These are phyloP conservation scores for Scleroderma citrinum DNA, from an alignment of 768 basidiomycete species.

Conservation along the genomic window DNA sequence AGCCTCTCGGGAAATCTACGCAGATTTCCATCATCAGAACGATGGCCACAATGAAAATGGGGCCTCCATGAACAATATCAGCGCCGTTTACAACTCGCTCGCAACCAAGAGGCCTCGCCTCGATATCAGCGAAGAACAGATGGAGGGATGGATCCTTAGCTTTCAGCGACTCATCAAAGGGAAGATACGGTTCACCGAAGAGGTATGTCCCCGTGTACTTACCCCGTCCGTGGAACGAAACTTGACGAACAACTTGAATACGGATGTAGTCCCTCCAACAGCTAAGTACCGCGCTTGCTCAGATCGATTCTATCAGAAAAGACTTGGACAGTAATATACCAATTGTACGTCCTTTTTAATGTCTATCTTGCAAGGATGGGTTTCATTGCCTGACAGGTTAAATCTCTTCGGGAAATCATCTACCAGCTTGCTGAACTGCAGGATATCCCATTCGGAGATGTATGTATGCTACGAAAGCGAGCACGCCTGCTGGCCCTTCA, in stretches of 20 bases:
- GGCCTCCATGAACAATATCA: background rate
- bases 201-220: conserved; percentile 14
- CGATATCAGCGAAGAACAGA: conserved; percentile 3
- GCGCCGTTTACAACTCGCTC: background rate
- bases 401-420: conserved; percentile 14
- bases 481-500: conserved; percentile 11
- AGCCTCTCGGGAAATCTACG: background rate
- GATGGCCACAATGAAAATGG: background rate
- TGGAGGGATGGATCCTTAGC: conserved; percentile 13
- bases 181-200: conserved; percentile 17
- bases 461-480: conserved; percentile 20
- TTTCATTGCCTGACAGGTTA: conserved; percentile 8
- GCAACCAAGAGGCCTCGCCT: background rate
- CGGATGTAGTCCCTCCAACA: conserved; percentile 21
- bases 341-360: conserved; percentile 11
- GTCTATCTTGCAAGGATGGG: background rate
- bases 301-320: conserved; percentile 24
- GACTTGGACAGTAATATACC: conserved; percentile 2
- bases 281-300: conserved; percentile 23
- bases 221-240: too few relatives aligned
- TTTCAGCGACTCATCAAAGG: conserved; percentile 29
- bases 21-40: background rate
- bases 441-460: conserved; percentile 28
- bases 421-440: conserved; percentile 20
- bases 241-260: too few relatives aligned